A percentile compares a stretch with the other conserved stretches of the same genome.
Conservation (phyloP, 2,329 filamentous ascomycete genomes). For the Calonectria henricotiae region DNA sequence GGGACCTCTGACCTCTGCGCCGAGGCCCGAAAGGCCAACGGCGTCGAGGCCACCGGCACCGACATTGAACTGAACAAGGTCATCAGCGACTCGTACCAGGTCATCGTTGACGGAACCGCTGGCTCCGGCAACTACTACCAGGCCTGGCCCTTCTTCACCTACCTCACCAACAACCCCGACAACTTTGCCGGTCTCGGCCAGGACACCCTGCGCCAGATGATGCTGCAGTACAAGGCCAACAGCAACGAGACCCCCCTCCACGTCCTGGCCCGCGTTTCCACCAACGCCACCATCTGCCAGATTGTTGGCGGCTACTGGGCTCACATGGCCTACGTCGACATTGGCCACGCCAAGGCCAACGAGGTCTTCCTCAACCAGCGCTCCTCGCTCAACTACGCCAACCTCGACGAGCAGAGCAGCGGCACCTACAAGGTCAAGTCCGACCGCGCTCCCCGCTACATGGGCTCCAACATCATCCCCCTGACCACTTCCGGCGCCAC, state of each 20-base stretch:
- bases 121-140: slow-evolving; percentile 67
- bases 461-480: slow-evolving; percentile 68
- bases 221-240: slow-evolving; percentile 61
- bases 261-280: slow-evolving; percentile 60
- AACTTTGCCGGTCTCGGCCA: slow-evolving; percentile 60
- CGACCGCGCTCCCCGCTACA: slow-evolving; percentile 63
- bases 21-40: slow-evolving; percentile 56
- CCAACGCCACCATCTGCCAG: slow-evolving; percentile 56
- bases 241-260: slow-evolving; percentile 69
- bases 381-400: slow-evolving; percentile 60
- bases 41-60: slow-evolving; percentile 57
- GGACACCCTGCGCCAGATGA: slow-evolving; percentile 62
- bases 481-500: slow-evolving; percentile 56
- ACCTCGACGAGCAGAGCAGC: slow-evolving; percentile 58
- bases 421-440: slow-evolving; percentile 63
- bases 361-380: slow-evolving; percentile 59
- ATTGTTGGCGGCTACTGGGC: slow-evolving; percentile 69
- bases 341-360: slow-evolving; percentile 63
- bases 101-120: slow-evolving; percentile 64
- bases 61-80: slow-evolving; percentile 63
- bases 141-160: slow-evolving; percentile 68
- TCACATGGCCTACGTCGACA: slow-evolving; percentile 69
- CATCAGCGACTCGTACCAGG: slow-evolving; percentile 66
- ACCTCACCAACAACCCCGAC: slow-evolving; percentile 67
- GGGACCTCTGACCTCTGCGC: slow-evolving; percentile 64